These are phyloP conservation scores for Claviceps lovelessii DNA, from an alignment of 2,329 filamentous ascomycete species.

Conservation along the genomic window DNA sequence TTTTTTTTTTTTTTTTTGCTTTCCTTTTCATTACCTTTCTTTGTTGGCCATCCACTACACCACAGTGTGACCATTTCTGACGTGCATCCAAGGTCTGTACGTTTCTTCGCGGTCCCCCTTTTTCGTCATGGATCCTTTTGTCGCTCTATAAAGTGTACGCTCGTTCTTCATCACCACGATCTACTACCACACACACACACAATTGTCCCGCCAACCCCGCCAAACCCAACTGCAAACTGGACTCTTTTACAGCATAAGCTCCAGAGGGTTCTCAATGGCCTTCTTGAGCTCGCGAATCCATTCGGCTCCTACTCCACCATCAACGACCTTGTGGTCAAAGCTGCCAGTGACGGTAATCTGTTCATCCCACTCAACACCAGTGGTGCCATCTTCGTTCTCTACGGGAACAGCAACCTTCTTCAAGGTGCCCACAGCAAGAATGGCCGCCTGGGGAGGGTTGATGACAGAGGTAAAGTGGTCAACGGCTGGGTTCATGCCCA, in stretches of 20 bases:
- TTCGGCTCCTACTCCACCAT: conserved; percentile 89
- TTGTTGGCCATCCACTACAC: not conserved
- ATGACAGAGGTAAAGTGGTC: conserved; percentile 97
- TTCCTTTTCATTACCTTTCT: not conserved
- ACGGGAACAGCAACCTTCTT: conserved; percentile 86
- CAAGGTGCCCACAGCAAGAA: conserved; percentile 86
- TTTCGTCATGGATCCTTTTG: conserved; percentile 3
- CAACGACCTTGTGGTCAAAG: conserved; percentile 98
- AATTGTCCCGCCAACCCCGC: not conserved
- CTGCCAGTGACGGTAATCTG: conserved; percentile 89
- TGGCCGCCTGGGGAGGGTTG: conserved; percentile 94
- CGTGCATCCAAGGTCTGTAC: not conserved
- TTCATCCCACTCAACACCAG: conserved; percentile 77
- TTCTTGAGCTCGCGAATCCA: conserved; percentile 97
- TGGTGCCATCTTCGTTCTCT: conserved; percentile 69
- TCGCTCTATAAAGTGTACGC: conserved; percentile 9
- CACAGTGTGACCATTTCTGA: not conserved
- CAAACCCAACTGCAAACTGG: not conserved
- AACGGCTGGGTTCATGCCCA: conserved; percentile 97
- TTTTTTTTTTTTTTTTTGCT: not conserved
- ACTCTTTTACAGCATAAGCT: conserved; percentile 64
- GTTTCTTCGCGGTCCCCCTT: conserved; percentile 2
- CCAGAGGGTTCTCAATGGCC: conserved; percentile 90
- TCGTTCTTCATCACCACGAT: conserved; percentile 3
- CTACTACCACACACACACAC: not conserved